Percentiles rank a stretch among this genome's conserved stretches.
Conservation (phyloP, 768 basidiomycete genomes). For the Agaricus bisporus region DNA sequence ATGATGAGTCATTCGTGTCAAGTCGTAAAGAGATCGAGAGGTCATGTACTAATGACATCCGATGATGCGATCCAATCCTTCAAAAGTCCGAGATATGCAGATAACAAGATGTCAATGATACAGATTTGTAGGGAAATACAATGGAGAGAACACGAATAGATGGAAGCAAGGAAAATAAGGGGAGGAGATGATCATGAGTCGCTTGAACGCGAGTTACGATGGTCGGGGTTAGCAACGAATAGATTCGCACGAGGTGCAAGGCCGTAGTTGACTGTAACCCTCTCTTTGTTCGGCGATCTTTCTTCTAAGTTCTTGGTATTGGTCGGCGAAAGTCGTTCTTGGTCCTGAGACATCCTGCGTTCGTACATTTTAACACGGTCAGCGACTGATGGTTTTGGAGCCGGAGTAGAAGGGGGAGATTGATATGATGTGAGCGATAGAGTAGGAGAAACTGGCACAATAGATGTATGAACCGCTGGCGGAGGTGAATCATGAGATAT, state of each 20-base stretch:
- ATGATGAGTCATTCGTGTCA: neutral
- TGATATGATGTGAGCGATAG: neutral
- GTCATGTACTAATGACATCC: neutral
- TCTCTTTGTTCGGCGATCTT: conserved; percentile 27
- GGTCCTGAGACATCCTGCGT: conserved; percentile 47
- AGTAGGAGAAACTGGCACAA: neutral
- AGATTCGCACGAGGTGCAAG: conserved; percentile 57
- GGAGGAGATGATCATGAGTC: conserved; percentile 12
- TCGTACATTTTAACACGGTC: conserved; percentile 55
- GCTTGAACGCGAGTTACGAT: conserved; percentile 14
- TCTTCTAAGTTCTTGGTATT: conserved; percentile 40
- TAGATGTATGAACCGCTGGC: conserved; percentile 5
- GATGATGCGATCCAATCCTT: neutral
- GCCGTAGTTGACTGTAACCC: conserved; percentile 50
- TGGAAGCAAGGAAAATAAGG: neutral
- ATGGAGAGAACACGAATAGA: neutral
- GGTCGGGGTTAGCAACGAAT: conserved; percentile 72
- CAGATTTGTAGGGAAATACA: neutral
- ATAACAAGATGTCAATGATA: neutral
- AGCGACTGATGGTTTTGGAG: conserved; percentile 32
- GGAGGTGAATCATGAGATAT: neutral
- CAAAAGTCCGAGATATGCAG: neutral
- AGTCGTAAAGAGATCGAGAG: conserved; percentile 2
- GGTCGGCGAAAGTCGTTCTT: conserved; percentile 24
- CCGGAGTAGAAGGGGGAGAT: conserved; percentile 5